A percentile compares a stretch with the other conserved stretches of the same genome.
These are phyloP conservation scores for Peniophora sp. DNA, from an alignment of 1,284 basidiomycete genomes.

Conservation along the genomic window DNA sequence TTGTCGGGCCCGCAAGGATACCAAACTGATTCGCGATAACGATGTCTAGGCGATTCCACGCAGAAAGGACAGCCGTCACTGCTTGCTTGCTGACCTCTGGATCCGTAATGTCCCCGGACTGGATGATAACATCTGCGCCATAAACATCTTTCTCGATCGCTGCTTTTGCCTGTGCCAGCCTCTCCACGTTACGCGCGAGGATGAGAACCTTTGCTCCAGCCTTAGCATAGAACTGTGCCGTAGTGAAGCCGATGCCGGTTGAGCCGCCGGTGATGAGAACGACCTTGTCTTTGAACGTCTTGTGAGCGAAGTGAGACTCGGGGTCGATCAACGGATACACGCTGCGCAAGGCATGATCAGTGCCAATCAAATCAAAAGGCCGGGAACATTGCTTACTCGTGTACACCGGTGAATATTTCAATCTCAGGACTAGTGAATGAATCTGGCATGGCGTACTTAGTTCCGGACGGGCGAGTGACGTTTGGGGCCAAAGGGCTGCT, in stretches of 20 bases:
- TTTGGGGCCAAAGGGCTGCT: no score
- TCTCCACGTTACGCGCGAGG: neutral
- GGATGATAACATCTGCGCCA: neutral
- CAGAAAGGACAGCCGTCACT: slow-evolving; percentile 4
- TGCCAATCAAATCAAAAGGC: no score
- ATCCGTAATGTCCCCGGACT: neutral
- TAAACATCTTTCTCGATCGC: slow-evolving; percentile 1
- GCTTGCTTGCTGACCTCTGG: slow-evolving; percentile 1
- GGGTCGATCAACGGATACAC: neutral
- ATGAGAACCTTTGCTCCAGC: slow-evolving; percentile 7
- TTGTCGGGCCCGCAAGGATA: neutral
- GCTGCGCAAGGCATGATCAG: neutral
- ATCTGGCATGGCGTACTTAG: no score
- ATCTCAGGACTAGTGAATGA: no score
- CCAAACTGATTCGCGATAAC: slow-evolving; percentile 6
- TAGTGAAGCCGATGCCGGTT: slow-evolving; percentile 13
- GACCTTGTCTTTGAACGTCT: slow-evolving; percentile 7
- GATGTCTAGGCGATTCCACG: slow-evolving; percentile 9
- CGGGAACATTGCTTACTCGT: no score
- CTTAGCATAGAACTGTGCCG: slow-evolving; percentile 3
- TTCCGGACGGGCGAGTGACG: no score
- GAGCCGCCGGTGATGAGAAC: slow-evolving; percentile 17
- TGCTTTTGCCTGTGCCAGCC: slow-evolving; percentile 5
- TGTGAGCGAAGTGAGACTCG: neutral
- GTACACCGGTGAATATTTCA: no score